A percentile compares a stretch with the other conserved stretches of the same genome.
phyloP scores from a whole-genome alignment of 257 asterid genomes.

The Voacanga thouarsii region DNA sequence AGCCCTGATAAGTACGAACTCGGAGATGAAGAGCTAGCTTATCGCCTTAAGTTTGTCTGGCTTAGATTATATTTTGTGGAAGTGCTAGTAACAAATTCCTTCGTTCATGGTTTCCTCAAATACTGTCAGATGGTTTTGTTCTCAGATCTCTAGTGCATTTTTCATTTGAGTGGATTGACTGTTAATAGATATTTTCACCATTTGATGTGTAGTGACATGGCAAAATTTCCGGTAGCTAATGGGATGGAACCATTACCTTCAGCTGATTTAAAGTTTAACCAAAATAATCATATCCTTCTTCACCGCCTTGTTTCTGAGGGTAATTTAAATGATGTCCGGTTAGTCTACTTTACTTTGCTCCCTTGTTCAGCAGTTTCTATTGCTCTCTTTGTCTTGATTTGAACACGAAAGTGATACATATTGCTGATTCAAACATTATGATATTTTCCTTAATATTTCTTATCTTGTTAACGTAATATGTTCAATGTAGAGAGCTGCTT shows the following conservation, averaged over 20 bases:
- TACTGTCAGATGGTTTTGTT: not conserved
- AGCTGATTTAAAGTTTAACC: conserved; percentile 44
- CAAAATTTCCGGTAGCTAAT: conserved; percentile 47
- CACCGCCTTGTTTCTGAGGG: conserved; percentile 90
- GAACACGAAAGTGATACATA: not conserved
- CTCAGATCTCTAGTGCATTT: not conserved
- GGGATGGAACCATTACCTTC: conserved; percentile 50
- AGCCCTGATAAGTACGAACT: conserved; percentile 88
- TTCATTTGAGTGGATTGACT: not conserved
- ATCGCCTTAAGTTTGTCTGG: conserved; percentile 1
- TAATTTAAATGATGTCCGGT: conserved; percentile 70
- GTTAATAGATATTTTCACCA: conserved; percentile 6
- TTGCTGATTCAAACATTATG: not conserved
- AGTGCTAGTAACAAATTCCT: not conserved
- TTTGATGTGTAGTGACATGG: conserved; percentile 59
- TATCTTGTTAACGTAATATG: conserved; percentile 16
- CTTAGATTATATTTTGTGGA: not conserved
- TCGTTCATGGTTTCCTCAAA: not conserved
- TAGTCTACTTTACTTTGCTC: conserved; percentile 30
- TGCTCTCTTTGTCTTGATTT: not conserved
- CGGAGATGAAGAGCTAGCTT: conserved; percentile 19
- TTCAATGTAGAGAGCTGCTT: conserved; percentile 65
- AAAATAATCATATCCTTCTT: conserved; percentile 54
- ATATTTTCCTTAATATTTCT: conserved; percentile 18
- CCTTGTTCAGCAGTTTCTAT: not conserved